phyloP scores from a whole-genome alignment of 1,139 yeast genomes.

The Blastobotrys capitulatus region DNA sequence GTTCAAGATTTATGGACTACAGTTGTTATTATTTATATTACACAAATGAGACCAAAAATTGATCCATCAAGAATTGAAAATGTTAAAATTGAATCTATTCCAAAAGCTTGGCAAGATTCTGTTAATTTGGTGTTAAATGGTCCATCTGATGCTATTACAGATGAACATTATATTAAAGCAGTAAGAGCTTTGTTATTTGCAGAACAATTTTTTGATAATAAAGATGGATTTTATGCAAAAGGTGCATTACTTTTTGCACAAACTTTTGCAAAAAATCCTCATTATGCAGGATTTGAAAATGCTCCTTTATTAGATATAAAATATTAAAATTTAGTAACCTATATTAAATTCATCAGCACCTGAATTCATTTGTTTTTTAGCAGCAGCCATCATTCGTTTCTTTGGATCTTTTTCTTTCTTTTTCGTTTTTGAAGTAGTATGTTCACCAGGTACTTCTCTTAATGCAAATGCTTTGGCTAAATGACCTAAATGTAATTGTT shows the following conservation, averaged over 20 bases:
- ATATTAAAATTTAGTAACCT: constrained; percentile 21
- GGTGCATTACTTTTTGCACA: constrained; percentile 23
- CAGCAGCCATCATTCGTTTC: constrained; percentile 75
- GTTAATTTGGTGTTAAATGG: constrained; percentile 18
- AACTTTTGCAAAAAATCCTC: constrained; percentile 9
- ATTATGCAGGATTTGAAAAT: constrained; percentile 13
- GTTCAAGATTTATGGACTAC: constrained; percentile 23
- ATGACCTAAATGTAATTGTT: constrained; percentile 84
- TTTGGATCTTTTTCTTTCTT: constrained; percentile 22
- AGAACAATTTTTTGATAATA: constrained; percentile 19
- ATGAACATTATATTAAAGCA: constrained; percentile 27
- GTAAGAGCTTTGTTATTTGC: constrained; percentile 26
- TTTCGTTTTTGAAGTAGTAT: constrained; percentile 4
- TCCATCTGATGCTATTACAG: constrained; percentile 15
- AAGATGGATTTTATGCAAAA: constrained; percentile 20
- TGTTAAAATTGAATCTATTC: constrained; percentile 12
- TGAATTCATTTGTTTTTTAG: constrained; percentile 51
- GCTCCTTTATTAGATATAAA: neutral
- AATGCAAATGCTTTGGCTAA: constrained; percentile 91
- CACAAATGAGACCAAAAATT: constrained; percentile 24
- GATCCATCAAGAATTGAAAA: constrained; percentile 16
- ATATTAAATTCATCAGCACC: constrained; percentile 75
- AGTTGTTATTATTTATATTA: constrained; percentile 21
- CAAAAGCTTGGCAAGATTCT: constrained; percentile 20
- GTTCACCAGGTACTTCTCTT: constrained; percentile 79